Percentiles rank a stretch among this genome's conserved stretches.
phyloP scores from a whole-genome alignment of 2,329 filamentous ascomycete genomes.

The Aspergillus thermomutatus region DNA sequence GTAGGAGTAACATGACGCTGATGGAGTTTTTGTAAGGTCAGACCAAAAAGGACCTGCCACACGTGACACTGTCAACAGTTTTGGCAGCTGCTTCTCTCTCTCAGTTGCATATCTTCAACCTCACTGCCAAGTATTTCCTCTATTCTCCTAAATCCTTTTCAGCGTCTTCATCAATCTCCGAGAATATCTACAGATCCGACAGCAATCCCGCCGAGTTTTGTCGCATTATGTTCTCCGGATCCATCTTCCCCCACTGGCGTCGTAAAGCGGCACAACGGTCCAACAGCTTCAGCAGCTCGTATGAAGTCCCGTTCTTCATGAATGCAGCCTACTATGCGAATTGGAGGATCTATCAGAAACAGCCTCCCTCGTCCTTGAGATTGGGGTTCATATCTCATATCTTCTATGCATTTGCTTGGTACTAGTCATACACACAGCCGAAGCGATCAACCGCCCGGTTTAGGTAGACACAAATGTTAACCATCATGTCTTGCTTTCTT shows the following conservation, averaged over 20 bases:
- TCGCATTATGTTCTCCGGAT: slow-evolving; percentile 18
- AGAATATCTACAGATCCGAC: neutral
- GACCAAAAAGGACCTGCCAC: slow-evolving; percentile 10
- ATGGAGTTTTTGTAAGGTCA: neutral
- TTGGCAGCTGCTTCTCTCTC: slow-evolving; percentile 6
- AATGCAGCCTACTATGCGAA: slow-evolving; percentile 88
- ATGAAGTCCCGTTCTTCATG: slow-evolving; percentile 42
- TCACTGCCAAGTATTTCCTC: neutral
- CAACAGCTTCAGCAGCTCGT: slow-evolving; percentile 20
- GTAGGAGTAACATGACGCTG: neutral
- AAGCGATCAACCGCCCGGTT: slow-evolving; percentile 2
- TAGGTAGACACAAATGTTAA: slow-evolving; percentile 21
- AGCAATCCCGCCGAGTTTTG: neutral
- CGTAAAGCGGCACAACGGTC: slow-evolving; percentile 23
- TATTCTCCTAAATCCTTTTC: slow-evolving; percentile 1
- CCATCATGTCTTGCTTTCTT: slow-evolving; percentile 18
- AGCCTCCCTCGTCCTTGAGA: slow-evolving; percentile 71
- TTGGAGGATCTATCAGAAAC: slow-evolving; percentile 67
- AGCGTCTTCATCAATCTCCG: neutral
- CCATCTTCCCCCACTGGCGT: slow-evolving; percentile 23
- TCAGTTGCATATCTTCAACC: slow-evolving; percentile 2
- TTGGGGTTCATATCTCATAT: slow-evolving; percentile 75
- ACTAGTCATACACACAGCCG: slow-evolving; percentile 22
- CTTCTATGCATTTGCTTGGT: slow-evolving; percentile 76
- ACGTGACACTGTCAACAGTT: slow-evolving; percentile 18